Conservation (phyloP, 1,139 yeast species). For the Lodderomyces pseudojiufengensis region DNA sequence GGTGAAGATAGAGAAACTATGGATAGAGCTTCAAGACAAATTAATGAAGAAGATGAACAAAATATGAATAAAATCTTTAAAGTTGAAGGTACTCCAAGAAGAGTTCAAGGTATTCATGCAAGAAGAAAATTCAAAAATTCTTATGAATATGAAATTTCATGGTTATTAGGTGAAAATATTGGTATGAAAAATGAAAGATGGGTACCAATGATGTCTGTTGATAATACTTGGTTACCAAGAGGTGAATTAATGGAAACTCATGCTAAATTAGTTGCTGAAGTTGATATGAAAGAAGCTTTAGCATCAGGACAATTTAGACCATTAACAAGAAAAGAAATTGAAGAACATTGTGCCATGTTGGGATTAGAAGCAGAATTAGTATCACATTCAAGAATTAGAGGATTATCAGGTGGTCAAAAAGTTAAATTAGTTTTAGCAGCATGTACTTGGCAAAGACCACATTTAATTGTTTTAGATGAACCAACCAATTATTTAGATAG, state of each 20-base stretch:
- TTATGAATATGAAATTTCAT: slow-evolving; percentile 98
- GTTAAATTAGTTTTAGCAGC: slow-evolving; percentile 99
- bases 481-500: slow-evolving; percentile 95
- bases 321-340: slow-evolving; percentile 98
- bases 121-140: slow-evolving; percentile 99
- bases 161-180: slow-evolving; percentile 94
- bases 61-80: slow-evolving; percentile 99
- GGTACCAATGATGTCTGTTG: slow-evolving; percentile 99
- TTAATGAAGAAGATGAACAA: slow-evolving; percentile 94
- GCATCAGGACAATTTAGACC: slow-evolving; percentile 99
- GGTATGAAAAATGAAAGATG: slow-evolving; percentile 99
- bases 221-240: slow-evolving; percentile 99
- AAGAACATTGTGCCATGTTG: slow-evolving; percentile 96
- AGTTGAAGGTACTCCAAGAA: slow-evolving; percentile 98
- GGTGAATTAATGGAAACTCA: slow-evolving; percentile 98
- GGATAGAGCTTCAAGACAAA: slow-evolving; percentile 99
- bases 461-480: slow-evolving; percentile 97
- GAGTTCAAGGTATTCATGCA: slow-evolving; percentile 90
- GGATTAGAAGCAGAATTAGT: slow-evolving; percentile 99
- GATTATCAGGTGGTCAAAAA: slow-evolving; percentile 99
- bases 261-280: slow-evolving; percentile 99
- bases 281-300: slow-evolving; percentile 99
- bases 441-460: slow-evolving; percentile 99
- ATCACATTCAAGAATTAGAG: slow-evolving; percentile 99
- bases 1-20: slow-evolving; percentile 99